Percentiles rank a stretch among this genome's conserved stretches.
Conservation (phyloP, 208 protist genomes). For the Dictyostelium gargantuum region DNA sequence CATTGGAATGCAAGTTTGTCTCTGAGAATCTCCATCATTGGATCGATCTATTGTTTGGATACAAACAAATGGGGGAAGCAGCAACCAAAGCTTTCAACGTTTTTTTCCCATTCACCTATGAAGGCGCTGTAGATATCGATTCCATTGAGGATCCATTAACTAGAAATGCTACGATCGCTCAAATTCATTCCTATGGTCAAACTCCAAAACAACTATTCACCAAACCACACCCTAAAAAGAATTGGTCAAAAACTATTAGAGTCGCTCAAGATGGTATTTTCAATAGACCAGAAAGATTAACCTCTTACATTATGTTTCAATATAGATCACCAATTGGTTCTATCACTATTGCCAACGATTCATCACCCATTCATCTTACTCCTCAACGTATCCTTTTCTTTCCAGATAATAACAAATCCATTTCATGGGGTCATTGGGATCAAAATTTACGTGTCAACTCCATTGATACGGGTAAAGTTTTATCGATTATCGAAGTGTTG, state of each 20-base stretch:
- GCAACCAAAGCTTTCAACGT: slow-evolving; percentile 94
- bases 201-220: slow-evolving; percentile 96
- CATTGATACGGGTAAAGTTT: slow-evolving; percentile 72
- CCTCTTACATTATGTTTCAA: neutral
- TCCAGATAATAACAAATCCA: slow-evolving; percentile 33
- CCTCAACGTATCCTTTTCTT: slow-evolving; percentile 32
- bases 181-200: slow-evolving; percentile 97
- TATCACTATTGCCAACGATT: neutral
- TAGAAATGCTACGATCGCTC: slow-evolving; percentile 89
- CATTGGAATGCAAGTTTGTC: slow-evolving; percentile 93
- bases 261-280: slow-evolving; percentile 7
- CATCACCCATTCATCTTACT: neutral
- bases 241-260: slow-evolving; percentile 19
- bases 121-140: slow-evolving; percentile 90
- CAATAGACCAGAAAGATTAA: slow-evolving; percentile 19
- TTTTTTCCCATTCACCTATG: slow-evolving; percentile 96
- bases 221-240: slow-evolving; percentile 86
- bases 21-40: slow-evolving; percentile 92
- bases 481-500: slow-evolving; percentile 29
- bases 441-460: slow-evolving; percentile 74
- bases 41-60: slow-evolving; percentile 98
- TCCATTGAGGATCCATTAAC: slow-evolving; percentile 77
- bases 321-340: slow-evolving; percentile 36
- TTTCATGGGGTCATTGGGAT: slow-evolving; percentile 82
- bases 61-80: slow-evolving; percentile 91